Base-by-base conservation (phyloP, 352 stramenopile species). In the Thraustochytrium sp. region DNA sequence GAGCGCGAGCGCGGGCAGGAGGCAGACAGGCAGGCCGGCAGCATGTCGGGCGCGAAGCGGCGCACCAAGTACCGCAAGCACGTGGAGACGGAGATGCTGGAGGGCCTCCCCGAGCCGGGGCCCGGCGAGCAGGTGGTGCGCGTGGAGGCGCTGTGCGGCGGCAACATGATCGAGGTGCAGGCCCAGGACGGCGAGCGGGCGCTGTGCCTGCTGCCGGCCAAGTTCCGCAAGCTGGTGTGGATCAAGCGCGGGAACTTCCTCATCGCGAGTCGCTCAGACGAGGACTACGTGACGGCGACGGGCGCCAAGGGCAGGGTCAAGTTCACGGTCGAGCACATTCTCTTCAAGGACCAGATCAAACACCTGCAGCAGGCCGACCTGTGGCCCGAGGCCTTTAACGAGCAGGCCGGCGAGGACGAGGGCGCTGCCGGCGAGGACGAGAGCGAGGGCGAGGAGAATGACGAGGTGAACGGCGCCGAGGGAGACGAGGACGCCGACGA, bases 271-370 rank as follows among this genome's bases (percentile, higher is more conserved):
- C 31, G 85, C 13, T 89, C 90, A 2, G 89, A 90, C 21, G 89
- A 90, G 44, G 88, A 93, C 34, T 89, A 85, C 16, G 23, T 48
- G 55, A 93, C 89, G 44, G 88, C 88, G 11, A 91, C 88, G 56
- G 90, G 90, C 88, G 92, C 90, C 84, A 94, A 94, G 77, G 91
- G 91, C 31, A 93, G 90, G 3, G 92, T 96, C 51, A 95, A 92
- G 64, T 95, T 91, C 56, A 94, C 93, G 42, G 91, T 96, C 46
- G 89, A 92, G 86, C 91, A 95, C 82, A 95, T 96, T 85, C 84
- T 96, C 59, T 95, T 96, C 88, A 95, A 95, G 82, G 92, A 96
- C 49, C 92, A 96, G 88, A 94, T 96, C 84, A 93, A 94, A 85
- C 90, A 95, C 83, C 90, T 96, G 44, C 93, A 93, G 78, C 75